Conservation (phyloP, 257 asterid species). For the Knoxia roxburghii region DNA sequence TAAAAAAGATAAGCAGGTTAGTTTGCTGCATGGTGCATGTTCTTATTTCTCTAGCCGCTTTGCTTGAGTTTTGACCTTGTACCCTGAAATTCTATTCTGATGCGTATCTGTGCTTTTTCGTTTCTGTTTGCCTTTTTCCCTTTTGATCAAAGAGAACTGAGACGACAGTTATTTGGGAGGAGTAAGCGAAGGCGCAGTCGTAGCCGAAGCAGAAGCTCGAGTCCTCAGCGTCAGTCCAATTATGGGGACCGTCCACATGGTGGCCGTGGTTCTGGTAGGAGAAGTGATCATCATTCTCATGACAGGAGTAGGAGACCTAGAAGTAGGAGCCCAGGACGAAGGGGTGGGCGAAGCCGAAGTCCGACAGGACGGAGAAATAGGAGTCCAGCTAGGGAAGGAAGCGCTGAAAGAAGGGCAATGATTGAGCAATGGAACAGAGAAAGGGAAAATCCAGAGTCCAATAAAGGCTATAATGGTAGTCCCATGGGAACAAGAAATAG, state of each 20-base stretch:
- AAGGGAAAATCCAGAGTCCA: constrained; percentile 23
- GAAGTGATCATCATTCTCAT: constrained; percentile 57
- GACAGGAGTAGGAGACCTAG: constrained; percentile 76
- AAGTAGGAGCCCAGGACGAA: constrained; percentile 72
- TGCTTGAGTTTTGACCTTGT: not conserved
- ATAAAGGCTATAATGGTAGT: constrained; percentile 28
- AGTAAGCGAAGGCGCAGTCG: constrained; percentile 53
- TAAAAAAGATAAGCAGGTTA: constrained; percentile 76
- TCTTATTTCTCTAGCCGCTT: not conserved
- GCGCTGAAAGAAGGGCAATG: constrained; percentile 75
- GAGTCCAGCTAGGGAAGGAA: constrained; percentile 63
- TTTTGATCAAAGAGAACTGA: constrained; percentile 49
- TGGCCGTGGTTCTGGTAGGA: constrained; percentile 54
- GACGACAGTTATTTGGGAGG: constrained; percentile 64
- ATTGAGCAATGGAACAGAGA: constrained; percentile 75
- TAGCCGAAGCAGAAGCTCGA: constrained; percentile 66
- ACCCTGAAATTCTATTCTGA: constrained; percentile 4
- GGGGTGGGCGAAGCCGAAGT: constrained; percentile 70
- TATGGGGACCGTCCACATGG: constrained; percentile 46
- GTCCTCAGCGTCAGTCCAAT: constrained; percentile 53
- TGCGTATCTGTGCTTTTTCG: constrained; percentile 10
- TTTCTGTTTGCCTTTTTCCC: not conserved
- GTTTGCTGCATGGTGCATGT: constrained; percentile 13
- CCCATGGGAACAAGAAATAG: constrained; percentile 53
- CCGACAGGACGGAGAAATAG: constrained; percentile 69